A percentile compares a stretch with the other conserved stretches of the same genome.
phyloP scores from a whole-genome alignment of 805 yeast species.

The Phaffomyces antillensis region DNA sequence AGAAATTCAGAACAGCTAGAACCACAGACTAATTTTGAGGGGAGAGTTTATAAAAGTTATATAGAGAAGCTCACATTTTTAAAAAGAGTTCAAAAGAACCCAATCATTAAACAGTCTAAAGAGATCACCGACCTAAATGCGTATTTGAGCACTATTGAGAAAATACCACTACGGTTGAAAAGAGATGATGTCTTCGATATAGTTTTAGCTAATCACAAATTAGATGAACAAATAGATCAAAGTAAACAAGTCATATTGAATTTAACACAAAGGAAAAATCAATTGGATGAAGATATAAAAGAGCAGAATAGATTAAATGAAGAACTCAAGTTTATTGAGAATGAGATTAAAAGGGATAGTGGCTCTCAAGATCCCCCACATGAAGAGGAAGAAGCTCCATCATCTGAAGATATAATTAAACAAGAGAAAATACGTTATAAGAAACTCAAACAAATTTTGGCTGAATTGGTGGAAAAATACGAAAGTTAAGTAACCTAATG shows the following conservation, averaged over 20 bases:
- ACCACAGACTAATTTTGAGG: neutral
- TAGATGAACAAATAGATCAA: conserved; percentile 13
- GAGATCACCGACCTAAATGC: neutral
- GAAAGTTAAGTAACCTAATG: no score
- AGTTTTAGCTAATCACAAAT: conserved; percentile 10
- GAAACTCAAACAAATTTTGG: conserved; percentile 3
- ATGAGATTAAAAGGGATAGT: conserved; percentile 3
- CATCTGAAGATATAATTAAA: neutral
- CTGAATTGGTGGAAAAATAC: conserved; percentile 1
- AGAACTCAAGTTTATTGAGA: neutral
- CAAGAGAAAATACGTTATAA: conserved; percentile 10
- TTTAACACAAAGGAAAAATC: neutral
- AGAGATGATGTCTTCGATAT: conserved; percentile 22
- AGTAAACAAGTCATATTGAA: neutral
- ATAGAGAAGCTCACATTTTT: neutral
- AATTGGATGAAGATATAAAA: conserved; percentile 1
- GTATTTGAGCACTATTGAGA: conserved; percentile 7
- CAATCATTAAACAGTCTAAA: neutral
- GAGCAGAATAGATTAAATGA: conserved; percentile 2
- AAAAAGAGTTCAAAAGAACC: neutral
- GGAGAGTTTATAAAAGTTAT: neutral
- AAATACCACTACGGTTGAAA: conserved; percentile 15
- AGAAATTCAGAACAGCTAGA: neutral
- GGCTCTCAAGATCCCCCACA: no score
- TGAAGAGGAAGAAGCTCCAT: no score